Evolutionary conservation across 1,139 yeast genomes (phyloP), one percentile per base, ranked within the genome.

Genomic region (Suhomyces anneliseae): DNA sequence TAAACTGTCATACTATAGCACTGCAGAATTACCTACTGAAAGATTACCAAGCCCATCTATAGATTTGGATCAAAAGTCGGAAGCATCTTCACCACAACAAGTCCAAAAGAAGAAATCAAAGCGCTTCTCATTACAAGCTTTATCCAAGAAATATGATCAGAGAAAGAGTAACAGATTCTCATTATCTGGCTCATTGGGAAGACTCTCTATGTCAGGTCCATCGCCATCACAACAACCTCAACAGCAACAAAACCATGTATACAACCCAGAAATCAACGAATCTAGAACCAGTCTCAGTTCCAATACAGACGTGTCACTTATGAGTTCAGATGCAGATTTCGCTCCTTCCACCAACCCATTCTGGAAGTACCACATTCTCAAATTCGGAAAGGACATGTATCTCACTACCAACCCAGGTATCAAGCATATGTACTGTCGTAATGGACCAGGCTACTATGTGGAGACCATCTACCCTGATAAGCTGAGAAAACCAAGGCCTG

Each of bases 311-410:
- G 11, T 40, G 6, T 48, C 56, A 15, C 37, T 47, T 44, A 43
- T 48, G 43, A 48, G 45, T 31, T 46, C 48, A 8, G 55, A 53
- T 35, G 37, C 51, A 19, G 54, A 45, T 38, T 45, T 41, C 34
- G 34, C 44, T 14, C 19, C 47, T 33, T 26, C 44, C 38, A 34
- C 54, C 14, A 55, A 65, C 15, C 75, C 72, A 19, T 82, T 79
- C 54, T 82, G 87, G 86, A 83, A 83, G 57, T 83, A 81, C 56
- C 88, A 83, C 55, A 66, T 82, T 9, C 60, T 79, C 29, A 72
- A 69, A 44, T 66, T 79, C 44, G 81, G 82, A 6, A 71, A 70
- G 36, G 74, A 72, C 49, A 66, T 81, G 46, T 82, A 82, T 54
- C 57, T 82, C 29, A 76, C 86, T 1, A 82, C 87, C 1, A 83